phyloP scores from a whole-genome alignment of 768 basidiomycete species.

The Kwoniella bestiolae region DNA sequence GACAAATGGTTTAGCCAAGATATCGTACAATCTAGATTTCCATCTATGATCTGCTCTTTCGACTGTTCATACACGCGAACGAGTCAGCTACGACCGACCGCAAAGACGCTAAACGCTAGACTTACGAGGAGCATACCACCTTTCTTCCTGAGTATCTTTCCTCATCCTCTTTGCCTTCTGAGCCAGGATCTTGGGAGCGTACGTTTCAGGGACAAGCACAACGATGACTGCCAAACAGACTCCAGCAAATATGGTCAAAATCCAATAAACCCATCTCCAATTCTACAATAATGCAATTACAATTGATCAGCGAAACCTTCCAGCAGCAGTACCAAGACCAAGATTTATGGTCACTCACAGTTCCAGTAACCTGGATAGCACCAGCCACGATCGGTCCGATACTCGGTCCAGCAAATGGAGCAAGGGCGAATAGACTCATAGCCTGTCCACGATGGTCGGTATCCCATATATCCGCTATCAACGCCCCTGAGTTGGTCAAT shows the following conservation, averaged over 20 bases:
- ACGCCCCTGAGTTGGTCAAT: conserved; percentile 59
- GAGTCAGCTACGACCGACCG: too few species aligned
- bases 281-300: conserved; percentile 29
- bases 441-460: conserved; percentile 57
- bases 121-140: conserved; percentile 57
- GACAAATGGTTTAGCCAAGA: conserved; percentile 55
- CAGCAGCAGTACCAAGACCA: too few species aligned
- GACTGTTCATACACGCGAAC: conserved; percentile 18
- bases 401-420: conserved; percentile 58
- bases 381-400: conserved; percentile 58
- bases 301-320: conserved; percentile 5
- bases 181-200: conserved; percentile 55
- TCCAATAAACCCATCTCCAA: conserved; percentile 57
- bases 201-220: conserved; percentile 57
- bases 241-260: conserved; percentile 55
- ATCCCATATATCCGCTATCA: conserved; percentile 59
- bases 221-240: conserved; percentile 48
- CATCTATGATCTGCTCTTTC: conserved; percentile 42
- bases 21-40: conserved; percentile 41
- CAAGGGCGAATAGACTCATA: conserved; percentile 55
- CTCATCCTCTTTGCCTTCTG: conserved; percentile 55
- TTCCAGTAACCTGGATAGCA: conserved; percentile 53
- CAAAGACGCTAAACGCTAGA: too few species aligned
- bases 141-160: conserved; percentile 54
- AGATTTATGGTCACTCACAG: conserved; percentile 46